Evolutionary conservation across 2,329 filamentous ascomycete genomes (phyloP).

Genomic region (Penicillium expansum): DNA sequence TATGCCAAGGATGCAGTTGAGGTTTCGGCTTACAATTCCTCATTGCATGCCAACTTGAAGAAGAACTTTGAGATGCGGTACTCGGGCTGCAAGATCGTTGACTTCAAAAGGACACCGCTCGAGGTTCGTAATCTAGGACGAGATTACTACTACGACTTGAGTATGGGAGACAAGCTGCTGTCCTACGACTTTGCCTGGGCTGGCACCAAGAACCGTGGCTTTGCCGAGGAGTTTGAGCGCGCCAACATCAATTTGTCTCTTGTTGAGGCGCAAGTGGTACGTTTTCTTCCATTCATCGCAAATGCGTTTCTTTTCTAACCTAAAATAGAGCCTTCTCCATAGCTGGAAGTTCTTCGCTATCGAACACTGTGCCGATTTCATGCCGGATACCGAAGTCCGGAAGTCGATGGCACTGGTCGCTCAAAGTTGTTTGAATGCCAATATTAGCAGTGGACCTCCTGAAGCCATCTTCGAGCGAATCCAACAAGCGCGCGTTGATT

Average conservation of each 20-base stretch:
- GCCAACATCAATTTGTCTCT: slow-evolving; percentile 90
- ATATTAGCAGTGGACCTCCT: slow-evolving; percentile 68
- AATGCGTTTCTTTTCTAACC: slow-evolving; percentile 27
- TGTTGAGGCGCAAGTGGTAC: slow-evolving; percentile 84
- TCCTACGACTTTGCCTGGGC: slow-evolving; percentile 75
- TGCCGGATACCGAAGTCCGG: slow-evolving; percentile 56
- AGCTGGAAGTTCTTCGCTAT: slow-evolving; percentile 86
- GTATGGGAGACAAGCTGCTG: slow-evolving; percentile 72
- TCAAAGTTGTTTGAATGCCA: slow-evolving; percentile 73
- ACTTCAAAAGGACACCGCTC: slow-evolving; percentile 75
- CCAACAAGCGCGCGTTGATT: slow-evolving; percentile 70
- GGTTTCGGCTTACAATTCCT: slow-evolving; percentile 81
- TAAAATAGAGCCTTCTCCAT: slow-evolving; percentile 67
- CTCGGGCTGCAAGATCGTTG: slow-evolving; percentile 66
- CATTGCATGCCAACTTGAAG: slow-evolving; percentile 79
- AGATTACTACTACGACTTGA: slow-evolving; percentile 80
- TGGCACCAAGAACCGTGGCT: slow-evolving; percentile 65
- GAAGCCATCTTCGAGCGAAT: slow-evolving; percentile 80
- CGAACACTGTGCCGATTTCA: slow-evolving; percentile 69
- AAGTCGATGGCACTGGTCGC: slow-evolving; percentile 72
- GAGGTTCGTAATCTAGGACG: slow-evolving; percentile 65
- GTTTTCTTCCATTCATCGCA: slow-evolving; percentile 28
- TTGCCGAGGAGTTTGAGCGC: slow-evolving; percentile 75
- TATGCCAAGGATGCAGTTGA: slow-evolving; percentile 74
- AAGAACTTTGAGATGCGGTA: slow-evolving; percentile 82